phyloP scores from a whole-genome alignment of 2,329 filamentous ascomycete genomes.

The Aschersonia sp. region DNA sequence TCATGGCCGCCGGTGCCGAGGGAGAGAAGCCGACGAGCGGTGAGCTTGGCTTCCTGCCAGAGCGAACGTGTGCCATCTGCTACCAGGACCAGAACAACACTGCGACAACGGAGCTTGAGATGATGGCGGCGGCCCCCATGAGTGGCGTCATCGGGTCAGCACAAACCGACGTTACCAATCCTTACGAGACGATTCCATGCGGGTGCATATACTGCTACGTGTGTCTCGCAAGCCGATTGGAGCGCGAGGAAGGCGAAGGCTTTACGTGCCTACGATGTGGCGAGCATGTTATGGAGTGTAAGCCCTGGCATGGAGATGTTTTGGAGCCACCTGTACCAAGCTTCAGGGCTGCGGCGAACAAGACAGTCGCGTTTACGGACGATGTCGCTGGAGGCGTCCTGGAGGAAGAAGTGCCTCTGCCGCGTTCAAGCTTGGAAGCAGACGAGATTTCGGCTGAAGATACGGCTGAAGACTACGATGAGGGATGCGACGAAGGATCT shows the following conservation, averaged over 20 bases:
- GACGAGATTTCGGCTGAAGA: slow-evolving; percentile 9
- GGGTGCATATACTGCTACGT: slow-evolving; percentile 94
- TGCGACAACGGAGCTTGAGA: slow-evolving; percentile 58
- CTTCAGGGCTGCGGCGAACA: slow-evolving; percentile 25
- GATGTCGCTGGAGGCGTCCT: slow-evolving; percentile 25
- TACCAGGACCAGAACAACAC: slow-evolving; percentile 80
- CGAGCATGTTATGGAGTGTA: slow-evolving; percentile 68
- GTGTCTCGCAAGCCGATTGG: slow-evolving; percentile 78
- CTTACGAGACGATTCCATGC: slow-evolving; percentile 82
- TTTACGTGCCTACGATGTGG: slow-evolving; percentile 88
- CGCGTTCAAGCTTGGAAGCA: background rate
- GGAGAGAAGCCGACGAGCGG: slow-evolving; percentile 44
- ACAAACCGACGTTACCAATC: slow-evolving; percentile 89
- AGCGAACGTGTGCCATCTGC: slow-evolving; percentile 92
- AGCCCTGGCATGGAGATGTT: slow-evolving; percentile 85
- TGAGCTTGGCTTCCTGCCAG: slow-evolving; percentile 74
- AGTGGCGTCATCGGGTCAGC: slow-evolving; percentile 76
- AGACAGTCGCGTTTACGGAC: slow-evolving; percentile 50
- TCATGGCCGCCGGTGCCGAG: slow-evolving; percentile 34
- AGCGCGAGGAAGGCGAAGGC: slow-evolving; percentile 86
- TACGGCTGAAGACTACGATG: slow-evolving; percentile 5
- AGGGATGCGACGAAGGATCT: slow-evolving; percentile 4
- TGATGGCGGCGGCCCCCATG: slow-evolving; percentile 54
- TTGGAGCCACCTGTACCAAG: slow-evolving; percentile 40
- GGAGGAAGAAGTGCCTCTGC: slow-evolving; percentile 11